A percentile compares a stretch with the other conserved stretches of the same genome.
These are phyloP conservation scores for Hypomontagnella monticulosa DNA, from an alignment of 495 filamentous ascomycete species.

Conservation along the genomic window DNA sequence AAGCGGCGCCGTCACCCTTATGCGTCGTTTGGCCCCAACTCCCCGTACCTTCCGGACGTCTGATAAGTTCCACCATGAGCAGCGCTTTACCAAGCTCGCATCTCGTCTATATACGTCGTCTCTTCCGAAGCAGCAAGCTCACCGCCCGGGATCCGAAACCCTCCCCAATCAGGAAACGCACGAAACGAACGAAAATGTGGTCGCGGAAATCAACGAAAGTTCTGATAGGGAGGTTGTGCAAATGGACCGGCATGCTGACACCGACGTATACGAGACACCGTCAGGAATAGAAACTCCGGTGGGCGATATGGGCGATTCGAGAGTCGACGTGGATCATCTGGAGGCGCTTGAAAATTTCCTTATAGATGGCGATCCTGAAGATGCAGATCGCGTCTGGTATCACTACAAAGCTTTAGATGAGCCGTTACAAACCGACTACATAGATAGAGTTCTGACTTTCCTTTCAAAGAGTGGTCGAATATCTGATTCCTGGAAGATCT, in stretches of 20 bases:
- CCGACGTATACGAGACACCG: not conserved
- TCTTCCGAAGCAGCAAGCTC: slow-evolving; percentile 12
- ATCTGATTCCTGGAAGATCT: slow-evolving; percentile 44
- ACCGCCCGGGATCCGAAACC: not conserved
- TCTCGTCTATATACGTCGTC: slow-evolving; percentile 42
- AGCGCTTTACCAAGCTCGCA: slow-evolving; percentile 15
- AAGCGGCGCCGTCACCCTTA: slow-evolving; percentile 57
- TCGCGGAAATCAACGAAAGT: not conserved
- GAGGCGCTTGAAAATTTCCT: slow-evolving; percentile 27
- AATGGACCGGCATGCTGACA: not conserved
- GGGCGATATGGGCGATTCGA: not conserved
- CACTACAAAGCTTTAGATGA: slow-evolving; percentile 35
- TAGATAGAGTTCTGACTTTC: slow-evolving; percentile 23
- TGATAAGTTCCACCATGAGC: slow-evolving; percentile 18
- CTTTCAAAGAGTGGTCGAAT: slow-evolving; percentile 35
- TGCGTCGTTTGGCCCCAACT: slow-evolving; percentile 50
- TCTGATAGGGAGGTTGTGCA: not conserved
- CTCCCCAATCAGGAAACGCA: not conserved
- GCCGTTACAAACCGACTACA: slow-evolving; percentile 16
- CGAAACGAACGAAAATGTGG: not conserved
- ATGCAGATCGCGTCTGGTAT: slow-evolving; percentile 36
- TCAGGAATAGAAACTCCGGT: not conserved
- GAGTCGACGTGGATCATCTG: not conserved
- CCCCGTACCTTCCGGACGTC: slow-evolving; percentile 23
- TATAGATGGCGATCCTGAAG: slow-evolving; percentile 3